These are phyloP conservation scores for Ilex paraguariensis DNA, from an alignment of 305 asterid species.

Conservation along the genomic window DNA sequence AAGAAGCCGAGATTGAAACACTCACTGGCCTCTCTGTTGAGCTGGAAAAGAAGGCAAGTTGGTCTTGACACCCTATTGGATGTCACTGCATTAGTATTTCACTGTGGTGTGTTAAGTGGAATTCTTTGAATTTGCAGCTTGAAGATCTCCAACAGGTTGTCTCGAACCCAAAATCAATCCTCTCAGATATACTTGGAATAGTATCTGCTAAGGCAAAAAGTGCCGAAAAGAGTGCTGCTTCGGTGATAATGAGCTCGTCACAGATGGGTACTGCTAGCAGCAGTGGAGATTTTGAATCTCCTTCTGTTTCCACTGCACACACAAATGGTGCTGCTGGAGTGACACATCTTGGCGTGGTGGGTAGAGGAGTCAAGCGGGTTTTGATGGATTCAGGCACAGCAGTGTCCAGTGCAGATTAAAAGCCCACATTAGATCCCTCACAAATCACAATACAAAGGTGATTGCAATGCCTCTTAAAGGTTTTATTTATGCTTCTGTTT, in stretches of 20 bases:
- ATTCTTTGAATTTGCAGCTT: slow-evolving; percentile 49
- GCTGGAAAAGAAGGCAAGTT: slow-evolving; percentile 74
- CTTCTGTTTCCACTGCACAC: slow-evolving; percentile 61
- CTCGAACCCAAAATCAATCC: slow-evolving; percentile 59
- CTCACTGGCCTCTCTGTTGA: slow-evolving; percentile 63
- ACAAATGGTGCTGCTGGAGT: slow-evolving; percentile 54
- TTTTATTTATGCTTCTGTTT: background rate
- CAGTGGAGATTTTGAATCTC: slow-evolving; percentile 39
- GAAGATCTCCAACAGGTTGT: slow-evolving; percentile 87
- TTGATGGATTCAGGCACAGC: slow-evolving; percentile 38
- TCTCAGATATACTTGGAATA: slow-evolving; percentile 58
- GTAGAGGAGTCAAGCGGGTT: slow-evolving; percentile 93
- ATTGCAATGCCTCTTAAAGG: slow-evolving; percentile 31
- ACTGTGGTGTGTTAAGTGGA: slow-evolving; percentile 5
- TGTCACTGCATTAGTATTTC: background rate
- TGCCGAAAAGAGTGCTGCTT: slow-evolving; percentile 25
- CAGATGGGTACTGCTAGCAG: slow-evolving; percentile 34
- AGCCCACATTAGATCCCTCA: slow-evolving; percentile 49
- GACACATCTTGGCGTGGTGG: slow-evolving; percentile 88
- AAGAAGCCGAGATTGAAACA: slow-evolving; percentile 67
- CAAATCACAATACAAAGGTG: slow-evolving; percentile 37
- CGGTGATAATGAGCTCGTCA: slow-evolving; percentile 44
- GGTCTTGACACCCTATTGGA: background rate
- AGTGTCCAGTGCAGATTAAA: slow-evolving; percentile 46
- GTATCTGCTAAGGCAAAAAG: slow-evolving; percentile 55